These are phyloP conservation scores for Quercus tomentella DNA, from an alignment of 331 rosid species.

Conservation along the genomic window DNA sequence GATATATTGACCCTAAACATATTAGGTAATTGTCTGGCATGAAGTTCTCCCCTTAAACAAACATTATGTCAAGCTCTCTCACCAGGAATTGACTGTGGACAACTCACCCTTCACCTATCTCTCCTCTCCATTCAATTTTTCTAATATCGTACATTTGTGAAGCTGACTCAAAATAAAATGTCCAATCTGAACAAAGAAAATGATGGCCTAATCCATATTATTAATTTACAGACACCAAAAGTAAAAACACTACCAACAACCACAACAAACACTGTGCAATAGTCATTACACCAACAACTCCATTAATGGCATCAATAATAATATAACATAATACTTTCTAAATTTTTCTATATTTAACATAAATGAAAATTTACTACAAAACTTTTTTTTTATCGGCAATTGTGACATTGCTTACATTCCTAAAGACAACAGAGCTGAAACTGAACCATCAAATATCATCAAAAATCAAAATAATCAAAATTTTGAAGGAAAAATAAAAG, in stretches of 20 bases:
- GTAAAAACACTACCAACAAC: background rate
- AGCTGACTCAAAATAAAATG: too few relatives aligned
- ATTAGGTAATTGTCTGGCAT: too few relatives aligned
- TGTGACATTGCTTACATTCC: constrained; percentile 5
- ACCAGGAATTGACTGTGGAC: too few relatives aligned
- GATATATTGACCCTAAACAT: too few relatives aligned
- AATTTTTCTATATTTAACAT: background rate
- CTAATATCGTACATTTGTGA: too few relatives aligned
- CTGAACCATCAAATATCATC: background rate
- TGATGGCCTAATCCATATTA: background rate
- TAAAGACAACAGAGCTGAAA: background rate
- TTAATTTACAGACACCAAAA: background rate
- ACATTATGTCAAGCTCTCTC: too few relatives aligned
- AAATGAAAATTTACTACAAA: background rate
- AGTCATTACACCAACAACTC: constrained; percentile 7
- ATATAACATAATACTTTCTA: background rate
- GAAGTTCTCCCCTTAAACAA: too few relatives aligned
- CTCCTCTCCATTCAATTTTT: too few relatives aligned
- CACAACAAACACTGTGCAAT: background rate
- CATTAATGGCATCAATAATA: constrained; percentile 9
- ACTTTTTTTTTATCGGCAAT: background rate
- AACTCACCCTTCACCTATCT: too few relatives aligned
- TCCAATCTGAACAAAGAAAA: too few relatives aligned
- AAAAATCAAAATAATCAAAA: background rate
- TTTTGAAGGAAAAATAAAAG: background rate